Percentiles rank a stretch among this genome's conserved stretches.
Conservation (phyloP, 2,329 filamentous ascomycete genomes). For the Colletotrichum abscissum region DNA sequence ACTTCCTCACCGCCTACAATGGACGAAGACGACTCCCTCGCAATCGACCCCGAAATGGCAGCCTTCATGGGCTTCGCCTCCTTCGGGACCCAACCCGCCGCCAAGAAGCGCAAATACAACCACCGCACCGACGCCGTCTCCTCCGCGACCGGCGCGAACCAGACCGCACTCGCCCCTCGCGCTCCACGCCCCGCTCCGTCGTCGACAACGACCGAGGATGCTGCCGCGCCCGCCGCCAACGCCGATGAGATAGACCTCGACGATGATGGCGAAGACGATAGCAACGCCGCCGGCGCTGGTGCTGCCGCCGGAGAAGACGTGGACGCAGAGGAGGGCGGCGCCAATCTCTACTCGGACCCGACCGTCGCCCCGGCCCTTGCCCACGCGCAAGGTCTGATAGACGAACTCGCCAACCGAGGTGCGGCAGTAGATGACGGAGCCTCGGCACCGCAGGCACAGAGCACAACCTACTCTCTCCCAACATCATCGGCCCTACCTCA, state of each 20-base stretch:
- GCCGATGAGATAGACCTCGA: constrained; percentile 59
- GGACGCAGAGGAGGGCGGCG: constrained; percentile 22
- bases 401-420: constrained; percentile 18
- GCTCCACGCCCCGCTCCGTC: constrained; percentile 20
- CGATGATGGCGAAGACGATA: constrained; percentile 41
- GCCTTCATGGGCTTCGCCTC: constrained; percentile 79
- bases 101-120: constrained; percentile 77
- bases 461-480: not conserved
- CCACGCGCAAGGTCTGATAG: constrained; percentile 31
- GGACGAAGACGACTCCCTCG: constrained; percentile 37
- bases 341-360: constrained; percentile 10
- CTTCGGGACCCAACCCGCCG: constrained; percentile 69
- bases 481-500: constrained; percentile 20
- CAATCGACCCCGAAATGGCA: constrained; percentile 61
- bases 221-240: constrained; percentile 42
- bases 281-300: constrained; percentile 48
- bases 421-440: not conserved
- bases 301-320: constrained; percentile 4
- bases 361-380: constrained; percentile 33
- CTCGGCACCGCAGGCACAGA: constrained; percentile 1
- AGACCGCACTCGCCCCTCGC: constrained; percentile 49
- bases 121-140: constrained; percentile 63
- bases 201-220: constrained; percentile 24
- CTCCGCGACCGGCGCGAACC: constrained; percentile 47
- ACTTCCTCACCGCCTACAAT: constrained; percentile 11